phyloP scores from a whole-genome alignment of 140 eudicot species.

The Cichorium intybus region DNA sequence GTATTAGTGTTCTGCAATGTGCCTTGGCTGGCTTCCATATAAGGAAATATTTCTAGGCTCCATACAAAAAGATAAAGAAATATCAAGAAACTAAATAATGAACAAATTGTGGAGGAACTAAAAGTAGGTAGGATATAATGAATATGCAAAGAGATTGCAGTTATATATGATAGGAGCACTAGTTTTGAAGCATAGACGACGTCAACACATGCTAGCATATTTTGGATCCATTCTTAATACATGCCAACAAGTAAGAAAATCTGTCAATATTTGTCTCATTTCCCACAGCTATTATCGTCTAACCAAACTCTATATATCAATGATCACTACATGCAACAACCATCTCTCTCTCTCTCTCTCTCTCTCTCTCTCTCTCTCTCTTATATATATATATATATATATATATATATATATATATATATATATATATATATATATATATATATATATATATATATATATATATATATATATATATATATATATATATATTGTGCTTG shows the following conservation, averaged over 20 bases:
- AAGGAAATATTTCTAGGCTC: too few species aligned
- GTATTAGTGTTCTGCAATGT: too few species aligned
- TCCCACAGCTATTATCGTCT: not conserved
- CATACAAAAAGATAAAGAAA: too few species aligned
- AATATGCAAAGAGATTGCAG: too few species aligned
- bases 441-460: not conserved
- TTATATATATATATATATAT: not conserved
- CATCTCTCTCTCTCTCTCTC: not conserved
- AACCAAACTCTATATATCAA: too few species aligned
- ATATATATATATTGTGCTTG: not conserved
- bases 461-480: not conserved
- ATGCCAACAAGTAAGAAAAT: slow-evolving; percentile 8
- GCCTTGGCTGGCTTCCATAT: too few species aligned
- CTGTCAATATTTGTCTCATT: not conserved
- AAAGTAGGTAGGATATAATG: not conserved
- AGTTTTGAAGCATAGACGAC: not conserved
- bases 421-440: not conserved
- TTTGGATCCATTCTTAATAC: slow-evolving; percentile 5
- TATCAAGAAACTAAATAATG: too few species aligned
- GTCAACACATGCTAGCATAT: not conserved
- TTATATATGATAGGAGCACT: not conserved
- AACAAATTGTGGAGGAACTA: not conserved
- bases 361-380: not conserved
- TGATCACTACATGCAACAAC: not conserved
- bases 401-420: not conserved